These are phyloP conservation scores for Lomentospora prolificans DNA, from an alignment of 2,329 filamentous ascomycete genomes.

Conservation along the genomic window DNA sequence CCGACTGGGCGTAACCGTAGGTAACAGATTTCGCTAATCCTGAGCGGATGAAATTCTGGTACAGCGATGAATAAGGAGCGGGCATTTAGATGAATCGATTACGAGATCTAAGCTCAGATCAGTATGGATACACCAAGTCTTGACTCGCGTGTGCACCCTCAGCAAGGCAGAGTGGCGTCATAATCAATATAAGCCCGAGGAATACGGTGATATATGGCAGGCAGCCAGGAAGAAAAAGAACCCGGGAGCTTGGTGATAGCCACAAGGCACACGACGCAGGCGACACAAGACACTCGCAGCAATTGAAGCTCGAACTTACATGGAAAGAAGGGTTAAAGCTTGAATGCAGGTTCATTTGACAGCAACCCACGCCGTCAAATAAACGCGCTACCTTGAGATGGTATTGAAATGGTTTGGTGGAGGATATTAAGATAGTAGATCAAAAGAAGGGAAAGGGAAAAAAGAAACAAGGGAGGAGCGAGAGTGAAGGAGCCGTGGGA, in stretches of 20 bases:
- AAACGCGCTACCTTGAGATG: constrained; percentile 59
- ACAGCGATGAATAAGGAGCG: constrained; percentile 58
- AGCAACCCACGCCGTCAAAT: constrained; percentile 71
- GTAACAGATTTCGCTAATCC: constrained; percentile 90
- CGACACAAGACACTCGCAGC: constrained; percentile 1
- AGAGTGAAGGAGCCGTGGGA: constrained; percentile 15
- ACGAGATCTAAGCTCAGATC: constrained; percentile 6
- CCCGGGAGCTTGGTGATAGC: background rate
- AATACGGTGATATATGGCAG: no score
- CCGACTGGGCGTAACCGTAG: constrained; percentile 95
- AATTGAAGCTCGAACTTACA: constrained; percentile 37
- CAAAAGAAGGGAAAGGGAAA: constrained; percentile 14
- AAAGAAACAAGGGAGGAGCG: constrained; percentile 4
- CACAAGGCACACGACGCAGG: constrained; percentile 1
- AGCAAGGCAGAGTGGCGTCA: no score
- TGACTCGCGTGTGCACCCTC: no score
- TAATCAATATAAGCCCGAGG: background rate
- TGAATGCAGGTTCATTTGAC: constrained; percentile 98
- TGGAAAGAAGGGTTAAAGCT: constrained; percentile 48
- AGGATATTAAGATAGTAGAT: constrained; percentile 13
- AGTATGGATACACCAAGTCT: background rate
- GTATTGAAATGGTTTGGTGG: constrained; percentile 4
- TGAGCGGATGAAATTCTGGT: constrained; percentile 84
- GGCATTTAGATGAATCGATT: constrained; percentile 69
- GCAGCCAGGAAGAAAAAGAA: no score